Evolutionary conservation across 2,329 filamentous ascomycete species (phyloP).

Genomic region (Aspergillus cejpii): DNA sequence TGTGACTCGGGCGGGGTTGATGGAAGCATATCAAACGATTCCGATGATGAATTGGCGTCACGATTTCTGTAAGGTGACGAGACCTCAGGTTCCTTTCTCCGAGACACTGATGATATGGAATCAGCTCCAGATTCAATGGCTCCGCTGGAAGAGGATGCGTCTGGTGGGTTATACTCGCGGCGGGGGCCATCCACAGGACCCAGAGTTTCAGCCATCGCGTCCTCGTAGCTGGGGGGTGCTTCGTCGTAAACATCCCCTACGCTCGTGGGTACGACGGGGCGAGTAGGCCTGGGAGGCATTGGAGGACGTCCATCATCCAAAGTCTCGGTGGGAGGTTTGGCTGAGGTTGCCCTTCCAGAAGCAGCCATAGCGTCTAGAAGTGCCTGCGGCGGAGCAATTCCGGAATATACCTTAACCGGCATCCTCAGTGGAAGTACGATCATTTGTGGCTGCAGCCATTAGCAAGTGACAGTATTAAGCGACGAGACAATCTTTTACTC

Average conservation of each 20-base stretch:
- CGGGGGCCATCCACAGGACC: conserved; percentile 66
- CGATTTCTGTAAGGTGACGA: conserved; percentile 18
- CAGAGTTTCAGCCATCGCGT: conserved; percentile 74
- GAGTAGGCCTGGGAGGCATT: conserved; percentile 37
- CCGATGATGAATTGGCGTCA: conserved; percentile 27
- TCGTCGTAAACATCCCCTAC: conserved; percentile 49
- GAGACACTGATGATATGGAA: conserved; percentile 31
- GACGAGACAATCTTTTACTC: conserved; percentile 21
- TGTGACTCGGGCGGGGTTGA: conserved; percentile 32
- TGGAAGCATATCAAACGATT: conserved; percentile 38
- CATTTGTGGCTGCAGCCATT: conserved; percentile 54
- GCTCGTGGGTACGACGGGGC: conserved; percentile 19
- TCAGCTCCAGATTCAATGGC: conserved; percentile 34
- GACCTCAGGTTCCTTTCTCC: conserved; percentile 25
- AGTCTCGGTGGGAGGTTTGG: conserved; percentile 21
- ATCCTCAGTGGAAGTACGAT: conserved; percentile 74
- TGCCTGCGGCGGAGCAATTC: conserved; percentile 71
- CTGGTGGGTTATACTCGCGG: conserved; percentile 44
- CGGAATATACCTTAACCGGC: conserved; percentile 75
- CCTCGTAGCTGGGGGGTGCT: conserved; percentile 91
- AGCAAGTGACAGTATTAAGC: conserved; percentile 10
- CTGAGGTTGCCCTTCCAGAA: conserved; percentile 20
- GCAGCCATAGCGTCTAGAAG: conserved; percentile 61
- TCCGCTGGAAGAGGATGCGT: conserved; percentile 27
- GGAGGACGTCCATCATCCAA: conserved; percentile 30